A percentile compares a stretch with the other conserved stretches of the same genome.
Evolutionary conservation across 2,329 filamentous ascomycete genomes (phyloP).

Genomic region (Penicillium sumatraense): DNA sequence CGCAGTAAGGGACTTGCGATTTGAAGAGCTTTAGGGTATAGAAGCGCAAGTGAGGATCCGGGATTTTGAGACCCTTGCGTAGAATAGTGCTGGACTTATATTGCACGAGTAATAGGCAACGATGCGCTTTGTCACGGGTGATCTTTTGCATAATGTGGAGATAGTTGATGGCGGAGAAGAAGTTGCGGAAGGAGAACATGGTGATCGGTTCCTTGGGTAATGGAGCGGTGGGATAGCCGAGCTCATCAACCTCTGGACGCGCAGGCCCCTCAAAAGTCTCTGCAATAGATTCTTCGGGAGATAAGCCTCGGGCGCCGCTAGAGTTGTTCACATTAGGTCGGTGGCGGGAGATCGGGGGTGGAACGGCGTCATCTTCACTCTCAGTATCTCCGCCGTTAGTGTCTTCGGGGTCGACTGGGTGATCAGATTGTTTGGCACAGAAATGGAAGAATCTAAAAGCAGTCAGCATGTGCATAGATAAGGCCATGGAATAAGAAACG

Average conservation of each 20-base stretch:
- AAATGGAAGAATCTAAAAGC: slow-evolving; percentile 80
- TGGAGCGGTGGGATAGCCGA: slow-evolving; percentile 76
- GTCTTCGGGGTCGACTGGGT: slow-evolving; percentile 47
- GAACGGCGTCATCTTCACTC: slow-evolving; percentile 74
- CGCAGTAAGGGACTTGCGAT: slow-evolving; percentile 96
- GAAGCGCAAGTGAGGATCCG: slow-evolving; percentile 81
- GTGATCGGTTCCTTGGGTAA: slow-evolving; percentile 76
- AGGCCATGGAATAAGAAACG: neutral
- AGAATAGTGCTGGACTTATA: slow-evolving; percentile 95
- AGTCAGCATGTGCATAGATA: neutral
- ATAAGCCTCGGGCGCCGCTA: slow-evolving; percentile 29
- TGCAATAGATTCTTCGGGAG: slow-evolving; percentile 29
- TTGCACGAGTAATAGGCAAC: slow-evolving; percentile 88
- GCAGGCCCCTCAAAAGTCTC: slow-evolving; percentile 34
- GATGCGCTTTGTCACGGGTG: slow-evolving; percentile 92
- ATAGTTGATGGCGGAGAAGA: slow-evolving; percentile 94
- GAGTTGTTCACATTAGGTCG: slow-evolving; percentile 39
- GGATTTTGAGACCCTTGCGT: slow-evolving; percentile 87
- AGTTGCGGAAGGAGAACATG: slow-evolving; percentile 89
- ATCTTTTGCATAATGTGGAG: slow-evolving; percentile 97
- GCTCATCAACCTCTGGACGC: slow-evolving; percentile 74
- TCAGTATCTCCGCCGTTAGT: slow-evolving; percentile 42
- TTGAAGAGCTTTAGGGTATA: slow-evolving; percentile 99
- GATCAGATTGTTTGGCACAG: slow-evolving; percentile 74
- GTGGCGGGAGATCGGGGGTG: slow-evolving; percentile 77